Base-by-base conservation (phyloP, 768 basidiomycete genomes). In the Termitomyces heimii region DNA sequence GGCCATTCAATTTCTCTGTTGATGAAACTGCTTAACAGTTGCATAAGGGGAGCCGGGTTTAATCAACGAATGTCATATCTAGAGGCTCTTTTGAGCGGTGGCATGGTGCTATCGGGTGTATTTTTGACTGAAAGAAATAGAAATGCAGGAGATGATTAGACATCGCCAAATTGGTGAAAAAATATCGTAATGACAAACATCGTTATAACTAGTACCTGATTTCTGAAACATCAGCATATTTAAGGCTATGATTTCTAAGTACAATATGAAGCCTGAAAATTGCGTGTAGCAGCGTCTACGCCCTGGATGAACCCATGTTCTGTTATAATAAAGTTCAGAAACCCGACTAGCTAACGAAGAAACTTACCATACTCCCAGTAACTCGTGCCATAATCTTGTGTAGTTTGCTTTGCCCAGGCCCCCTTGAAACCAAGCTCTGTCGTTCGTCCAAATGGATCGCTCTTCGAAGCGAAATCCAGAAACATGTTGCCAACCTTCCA, bases 401-500 rank as follows among this genome's bases (percentile, higher is more conserved):
- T 73, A 52, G 82, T 70, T 47, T 69, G 69, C 58, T 72, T 75
- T 42, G 77, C 75, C 86, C 85, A 85, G n/a, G 80, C 78, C 20
- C 77, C 76, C 58, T 75, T 73, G 67, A 88, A 90, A 29, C 88
- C 90, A 2, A 91, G 66, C 67, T 88, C 83, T 28, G 75, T 77
- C 9, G 79, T 71, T 14, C 69, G 63, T 35, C 58, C 62, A 44
- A 53, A 56, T 20, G 54, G 52, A 50, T 62, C 58, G 34, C 52
- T 56, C 22, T 47, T 59, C 16, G 64, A 54, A 31, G 59, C 54
- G 34, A 50, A 54, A 56, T 55, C 63, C 40, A 88, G 74, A 71
- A 91, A 91, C 34, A 65, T 53, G 63, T 82, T 81, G 0, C 82
- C 82, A 57, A 86, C 88, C 26, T 84, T 81, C 91, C 91, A 93